Conservation (phyloP, 192 early-diverging fungal genomes). For the Haplosporangium gracile region DNA sequence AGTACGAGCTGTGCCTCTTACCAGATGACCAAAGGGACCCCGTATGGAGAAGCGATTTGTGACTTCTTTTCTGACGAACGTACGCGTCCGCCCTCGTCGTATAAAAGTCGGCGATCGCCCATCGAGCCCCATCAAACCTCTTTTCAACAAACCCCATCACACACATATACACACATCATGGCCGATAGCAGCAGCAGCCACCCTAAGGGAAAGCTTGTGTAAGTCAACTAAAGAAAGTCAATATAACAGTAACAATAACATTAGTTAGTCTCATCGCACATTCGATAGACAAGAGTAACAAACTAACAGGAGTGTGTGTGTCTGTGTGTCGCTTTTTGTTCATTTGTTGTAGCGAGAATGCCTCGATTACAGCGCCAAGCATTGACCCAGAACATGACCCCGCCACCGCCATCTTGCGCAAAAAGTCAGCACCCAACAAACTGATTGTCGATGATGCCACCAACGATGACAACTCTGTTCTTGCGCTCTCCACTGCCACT, state of each 20-base stretch:
- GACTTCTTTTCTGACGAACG: not conserved
- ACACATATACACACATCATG: slow-evolving; percentile 19
- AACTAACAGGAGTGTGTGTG: not conserved
- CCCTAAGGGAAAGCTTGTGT: slow-evolving; percentile 48
- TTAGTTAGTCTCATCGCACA: not conserved
- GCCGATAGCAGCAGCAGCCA: slow-evolving; percentile 46
- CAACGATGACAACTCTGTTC: slow-evolving; percentile 98
- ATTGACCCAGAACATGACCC: slow-evolving; percentile 82
- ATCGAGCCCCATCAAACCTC: not conserved
- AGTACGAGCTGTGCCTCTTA: not conserved
- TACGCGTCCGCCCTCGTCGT: not conserved
- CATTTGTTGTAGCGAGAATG: slow-evolving; percentile 61
- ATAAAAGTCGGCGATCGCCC: not conserved
- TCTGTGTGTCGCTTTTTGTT: not conserved
- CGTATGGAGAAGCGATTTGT: not conserved
- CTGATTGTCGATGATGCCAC: slow-evolving; percentile 97
- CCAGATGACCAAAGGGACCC: not conserved
- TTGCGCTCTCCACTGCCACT: slow-evolving; percentile 88
- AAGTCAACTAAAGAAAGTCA: slow-evolving; percentile 1
- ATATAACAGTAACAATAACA: not conserved
- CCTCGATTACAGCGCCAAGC: slow-evolving; percentile 61
- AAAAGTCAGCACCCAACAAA: slow-evolving; percentile 98
- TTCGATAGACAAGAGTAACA: not conserved
- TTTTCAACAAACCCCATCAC: not conserved
- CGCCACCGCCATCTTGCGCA: slow-evolving; percentile 95